These are phyloP conservation scores for Sicyos edulis DNA, from an alignment of 306 rosid genomes.

Conservation along the genomic window DNA sequence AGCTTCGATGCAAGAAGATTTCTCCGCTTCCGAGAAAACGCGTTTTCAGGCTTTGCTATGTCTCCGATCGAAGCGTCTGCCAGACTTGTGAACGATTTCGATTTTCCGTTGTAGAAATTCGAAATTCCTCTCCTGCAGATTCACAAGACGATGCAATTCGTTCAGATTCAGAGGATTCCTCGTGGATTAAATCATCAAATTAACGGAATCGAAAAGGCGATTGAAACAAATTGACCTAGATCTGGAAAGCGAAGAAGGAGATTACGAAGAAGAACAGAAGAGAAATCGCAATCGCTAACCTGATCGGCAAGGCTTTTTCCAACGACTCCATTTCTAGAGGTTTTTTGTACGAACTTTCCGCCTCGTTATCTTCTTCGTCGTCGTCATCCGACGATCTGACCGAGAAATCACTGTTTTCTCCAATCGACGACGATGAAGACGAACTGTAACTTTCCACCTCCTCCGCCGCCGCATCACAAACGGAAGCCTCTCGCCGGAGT, in stretches of 20 bases:
- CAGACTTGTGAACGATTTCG: slow-evolving; percentile 82
- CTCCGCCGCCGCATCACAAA: slow-evolving; percentile 1
- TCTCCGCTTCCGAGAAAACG: slow-evolving; percentile 69
- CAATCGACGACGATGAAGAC: slow-evolving; percentile 62
- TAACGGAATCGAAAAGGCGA: slow-evolving; percentile 2
- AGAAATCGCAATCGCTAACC: slow-evolving; percentile 28
- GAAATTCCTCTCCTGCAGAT: slow-evolving; percentile 83
- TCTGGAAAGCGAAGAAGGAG: not conserved
- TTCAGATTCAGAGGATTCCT: not conserved
- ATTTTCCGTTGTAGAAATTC: slow-evolving; percentile 74
- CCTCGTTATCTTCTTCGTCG: slow-evolving; percentile 53
- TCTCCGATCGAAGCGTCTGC: slow-evolving; percentile 56
- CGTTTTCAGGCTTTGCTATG: slow-evolving; percentile 70
- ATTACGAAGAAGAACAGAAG: not conserved
- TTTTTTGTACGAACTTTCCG: slow-evolving; percentile 50
- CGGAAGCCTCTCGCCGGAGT: not conserved
- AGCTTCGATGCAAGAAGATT: slow-evolving; percentile 41
- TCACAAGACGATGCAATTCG: not conserved
- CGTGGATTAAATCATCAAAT: not conserved
- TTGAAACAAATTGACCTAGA: no score
- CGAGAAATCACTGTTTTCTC: slow-evolving; percentile 58
- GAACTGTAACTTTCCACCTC: slow-evolving; percentile 36
- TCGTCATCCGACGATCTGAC: slow-evolving; percentile 37
- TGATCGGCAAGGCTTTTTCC: slow-evolving; percentile 72
- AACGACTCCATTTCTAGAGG: slow-evolving; percentile 63